Evolutionary conservation across 768 basidiomycete genomes (phyloP).

Genomic region (Lentinula sp.): DNA sequence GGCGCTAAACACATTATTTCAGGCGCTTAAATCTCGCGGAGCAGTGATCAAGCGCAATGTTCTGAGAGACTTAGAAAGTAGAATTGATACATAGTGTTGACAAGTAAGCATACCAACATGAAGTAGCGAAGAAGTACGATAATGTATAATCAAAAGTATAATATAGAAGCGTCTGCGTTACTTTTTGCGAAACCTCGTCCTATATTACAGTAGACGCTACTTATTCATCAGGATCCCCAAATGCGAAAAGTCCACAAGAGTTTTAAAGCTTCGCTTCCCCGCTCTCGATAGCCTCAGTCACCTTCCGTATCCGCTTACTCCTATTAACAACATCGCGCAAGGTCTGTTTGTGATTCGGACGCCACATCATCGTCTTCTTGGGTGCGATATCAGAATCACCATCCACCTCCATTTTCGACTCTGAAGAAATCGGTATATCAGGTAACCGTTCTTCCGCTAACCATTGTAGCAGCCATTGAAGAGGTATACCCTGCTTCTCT

Average conservation of each 20-base stretch:
- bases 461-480: slow-evolving; percentile 44
- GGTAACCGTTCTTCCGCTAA: slow-evolving; percentile 47
- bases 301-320: slow-evolving; percentile 3
- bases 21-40: too few species aligned
- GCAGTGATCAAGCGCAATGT: too few species aligned
- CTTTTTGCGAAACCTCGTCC: not conserved
- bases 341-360: slow-evolving; percentile 27
- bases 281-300: slow-evolving; percentile 2
- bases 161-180: too few species aligned
- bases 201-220: not conserved
- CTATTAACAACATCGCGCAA: slow-evolving; percentile 27
- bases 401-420: not conserved
- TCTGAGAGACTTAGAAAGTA: too few species aligned
- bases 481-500: slow-evolving; percentile 33
- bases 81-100: too few species aligned
- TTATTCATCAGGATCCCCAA: not conserved
- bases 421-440: slow-evolving; percentile 12
- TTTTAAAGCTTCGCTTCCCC: not conserved
- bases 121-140: too few species aligned
- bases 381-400: not conserved
- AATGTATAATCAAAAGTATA: too few species aligned
- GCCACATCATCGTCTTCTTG: slow-evolving; percentile 23
- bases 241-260: not conserved
- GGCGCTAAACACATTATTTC: too few species aligned
- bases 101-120: too few species aligned